Percentiles rank a stretch among this genome's conserved stretches.
These are phyloP conservation scores for Plasmodium reichenowi DNA, from an alignment of 169 alveolate species.

Conservation along the genomic window DNA sequence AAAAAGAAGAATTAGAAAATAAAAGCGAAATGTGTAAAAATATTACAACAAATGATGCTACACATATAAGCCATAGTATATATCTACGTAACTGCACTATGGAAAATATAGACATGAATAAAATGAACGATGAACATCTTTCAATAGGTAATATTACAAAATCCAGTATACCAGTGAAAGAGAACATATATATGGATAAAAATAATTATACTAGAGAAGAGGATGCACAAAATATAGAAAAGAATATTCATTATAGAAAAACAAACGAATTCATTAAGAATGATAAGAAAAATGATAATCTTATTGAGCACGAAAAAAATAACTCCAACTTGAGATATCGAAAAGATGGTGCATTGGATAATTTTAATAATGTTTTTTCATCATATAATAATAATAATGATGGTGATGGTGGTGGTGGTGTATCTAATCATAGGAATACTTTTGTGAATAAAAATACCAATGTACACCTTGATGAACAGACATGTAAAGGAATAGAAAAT, in stretches of 20 bases:
- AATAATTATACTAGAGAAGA: not conserved
- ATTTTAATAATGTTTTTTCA: no score
- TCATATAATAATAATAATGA: no score
- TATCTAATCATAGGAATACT: no score
- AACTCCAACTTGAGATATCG: no score
- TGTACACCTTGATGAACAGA: no score
- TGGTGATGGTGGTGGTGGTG: no score
- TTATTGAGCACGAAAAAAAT: no score
- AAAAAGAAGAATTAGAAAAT: not conserved
- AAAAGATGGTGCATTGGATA: no score
- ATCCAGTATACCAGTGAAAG: slow-evolving; percentile 1
- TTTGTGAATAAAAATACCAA: no score
- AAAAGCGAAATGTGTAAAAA: not conserved
- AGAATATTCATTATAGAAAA: not conserved
- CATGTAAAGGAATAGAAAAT: no score
- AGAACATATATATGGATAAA: not conserved
- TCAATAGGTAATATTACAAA: not conserved
- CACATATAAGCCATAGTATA: slow-evolving; percentile 55
- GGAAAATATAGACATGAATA: slow-evolving; percentile 60
- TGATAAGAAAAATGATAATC: no score
- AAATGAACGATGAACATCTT: not conserved
- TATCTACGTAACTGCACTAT: slow-evolving; percentile 50
- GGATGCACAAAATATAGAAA: not conserved
- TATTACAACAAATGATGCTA: slow-evolving; percentile 5
- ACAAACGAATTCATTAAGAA: not conserved